phyloP scores from a whole-genome alignment of 2,329 filamentous ascomycete species.

The Pseudocercospora crystallina region DNA sequence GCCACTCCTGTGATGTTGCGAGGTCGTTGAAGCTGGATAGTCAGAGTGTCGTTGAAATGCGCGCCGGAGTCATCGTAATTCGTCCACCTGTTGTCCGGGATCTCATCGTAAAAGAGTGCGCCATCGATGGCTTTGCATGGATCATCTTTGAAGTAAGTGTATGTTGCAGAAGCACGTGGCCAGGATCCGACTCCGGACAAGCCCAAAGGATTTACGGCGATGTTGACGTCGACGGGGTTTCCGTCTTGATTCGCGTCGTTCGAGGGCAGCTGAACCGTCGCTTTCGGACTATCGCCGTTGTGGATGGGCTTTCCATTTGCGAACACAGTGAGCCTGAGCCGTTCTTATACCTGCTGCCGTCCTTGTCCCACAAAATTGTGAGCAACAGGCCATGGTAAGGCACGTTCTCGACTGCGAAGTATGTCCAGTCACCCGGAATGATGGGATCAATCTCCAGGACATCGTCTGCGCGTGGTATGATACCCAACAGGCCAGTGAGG shows the following conservation, averaged over 20 bases:
- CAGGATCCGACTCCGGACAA: background rate
- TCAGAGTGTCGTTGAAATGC: conserved; percentile 21
- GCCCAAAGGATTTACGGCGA: conserved; percentile 31
- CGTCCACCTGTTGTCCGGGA: conserved; percentile 39
- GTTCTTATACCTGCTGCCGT: conserved; percentile 40
- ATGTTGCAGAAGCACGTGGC: conserved; percentile 31
- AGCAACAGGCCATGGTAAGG: conserved; percentile 46
- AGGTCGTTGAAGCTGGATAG: conserved; percentile 19
- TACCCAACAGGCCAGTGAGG: conserved; percentile 45
- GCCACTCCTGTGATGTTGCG: conserved; percentile 19
- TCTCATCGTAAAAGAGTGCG: conserved; percentile 42
- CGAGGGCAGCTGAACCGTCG: conserved; percentile 7
- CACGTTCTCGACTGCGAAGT: conserved; percentile 47
- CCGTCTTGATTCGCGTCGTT: conserved; percentile 30
- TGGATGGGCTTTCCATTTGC: conserved; percentile 38
- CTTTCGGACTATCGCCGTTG: conserved; percentile 17
- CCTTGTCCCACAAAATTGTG: conserved; percentile 43
- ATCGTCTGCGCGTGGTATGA: conserved; percentile 42
- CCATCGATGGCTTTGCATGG: conserved; percentile 43
- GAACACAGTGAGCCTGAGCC: conserved; percentile 38
- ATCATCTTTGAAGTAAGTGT: conserved; percentile 21
- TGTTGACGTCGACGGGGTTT: conserved; percentile 12
- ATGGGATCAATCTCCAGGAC: conserved; percentile 42
- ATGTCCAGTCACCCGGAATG: conserved; percentile 36
- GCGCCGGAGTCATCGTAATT: conserved; percentile 22